A percentile compares a stretch with the other conserved stretches of the same genome.
phyloP scores from a whole-genome alignment of 2,329 filamentous ascomycete genomes.

The Sclerotinia spermophila region DNA sequence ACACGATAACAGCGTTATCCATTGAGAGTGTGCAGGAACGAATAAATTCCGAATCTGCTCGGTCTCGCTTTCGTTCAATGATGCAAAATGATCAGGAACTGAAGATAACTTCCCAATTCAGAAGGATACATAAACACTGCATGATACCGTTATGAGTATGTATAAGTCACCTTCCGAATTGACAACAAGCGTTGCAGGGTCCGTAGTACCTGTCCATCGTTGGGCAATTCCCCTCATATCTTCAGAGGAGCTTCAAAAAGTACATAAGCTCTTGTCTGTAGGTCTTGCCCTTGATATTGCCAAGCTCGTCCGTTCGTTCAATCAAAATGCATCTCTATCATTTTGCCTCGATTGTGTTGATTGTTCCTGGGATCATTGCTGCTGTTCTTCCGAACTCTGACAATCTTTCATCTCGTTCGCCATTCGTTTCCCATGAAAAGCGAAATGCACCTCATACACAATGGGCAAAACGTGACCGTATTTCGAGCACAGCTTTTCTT shows the following conservation, averaged over 20 bases:
- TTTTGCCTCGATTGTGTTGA: background rate
- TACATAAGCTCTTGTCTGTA: background rate
- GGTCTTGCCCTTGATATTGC: background rate
- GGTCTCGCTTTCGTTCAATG: background rate
- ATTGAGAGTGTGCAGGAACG: background rate
- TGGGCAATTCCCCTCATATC: background rate
- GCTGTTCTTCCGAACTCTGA: slow-evolving; percentile 1
- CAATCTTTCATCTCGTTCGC: background rate
- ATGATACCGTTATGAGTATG: background rate
- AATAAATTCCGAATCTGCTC: background rate
- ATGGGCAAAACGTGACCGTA: slow-evolving; percentile 25
- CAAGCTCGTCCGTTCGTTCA: slow-evolving; percentile 5
- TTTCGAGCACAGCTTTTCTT: slow-evolving; percentile 29
- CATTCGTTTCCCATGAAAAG: slow-evolving; percentile 24
- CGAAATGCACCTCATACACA: slow-evolving; percentile 16
- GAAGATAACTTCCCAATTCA: slow-evolving; percentile 2
- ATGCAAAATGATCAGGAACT: slow-evolving; percentile 7
- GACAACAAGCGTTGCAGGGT: slow-evolving; percentile 17
- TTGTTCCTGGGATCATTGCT: slow-evolving; percentile 3
- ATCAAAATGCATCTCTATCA: slow-evolving; percentile 16
- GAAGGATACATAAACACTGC: slow-evolving; percentile 12
- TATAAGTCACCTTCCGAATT: slow-evolving; percentile 15
- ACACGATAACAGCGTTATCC: background rate
- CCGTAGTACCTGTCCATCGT: background rate
- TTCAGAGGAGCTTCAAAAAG: slow-evolving; percentile 6